A percentile compares a stretch with the other conserved stretches of the same genome.
Evolutionary conservation across 108 stramenopile genomes (phyloP).

Genomic region (Cyclotella choctawhatcheeana): DNA sequence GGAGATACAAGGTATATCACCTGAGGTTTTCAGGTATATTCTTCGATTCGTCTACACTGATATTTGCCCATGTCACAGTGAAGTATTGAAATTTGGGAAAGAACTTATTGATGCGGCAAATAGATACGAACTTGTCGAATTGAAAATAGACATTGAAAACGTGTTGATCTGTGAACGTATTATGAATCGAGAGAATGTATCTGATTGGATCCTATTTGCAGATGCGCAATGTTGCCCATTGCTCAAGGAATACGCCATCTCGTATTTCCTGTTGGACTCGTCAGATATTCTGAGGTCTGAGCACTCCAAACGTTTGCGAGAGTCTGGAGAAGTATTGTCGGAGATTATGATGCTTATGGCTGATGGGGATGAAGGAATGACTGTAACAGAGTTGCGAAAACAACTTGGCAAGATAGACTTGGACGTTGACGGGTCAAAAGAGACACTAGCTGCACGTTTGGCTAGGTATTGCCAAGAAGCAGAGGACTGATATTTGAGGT

Average conservation of each 20-base stretch:
- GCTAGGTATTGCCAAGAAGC: background rate
- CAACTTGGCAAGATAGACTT: constrained; percentile 8
- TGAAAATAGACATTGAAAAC: constrained; percentile 23
- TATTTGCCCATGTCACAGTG: background rate
- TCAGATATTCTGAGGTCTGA: constrained; percentile 3
- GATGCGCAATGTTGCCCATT: constrained; percentile 22
- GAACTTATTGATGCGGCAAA: constrained; percentile 26
- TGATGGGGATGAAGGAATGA: background rate
- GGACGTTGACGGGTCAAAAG: constrained; percentile 31
- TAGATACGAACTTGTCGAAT: constrained; percentile 15
- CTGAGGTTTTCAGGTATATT: constrained; percentile 22
- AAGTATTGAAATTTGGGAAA: background rate
- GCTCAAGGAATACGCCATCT: constrained; percentile 15
- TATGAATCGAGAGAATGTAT: constrained; percentile 6
- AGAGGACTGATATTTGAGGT: too few species aligned
- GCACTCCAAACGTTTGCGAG: background rate
- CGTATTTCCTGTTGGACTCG: constrained; percentile 3
- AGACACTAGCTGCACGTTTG: constrained; percentile 10
- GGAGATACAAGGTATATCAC: constrained; percentile 3
- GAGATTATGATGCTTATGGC: constrained; percentile 1
- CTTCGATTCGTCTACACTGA: constrained; percentile 23
- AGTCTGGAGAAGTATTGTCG: background rate
- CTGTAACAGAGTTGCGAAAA: constrained; percentile 13
- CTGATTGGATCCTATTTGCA: constrained; percentile 23
- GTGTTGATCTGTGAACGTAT: background rate